Evolutionary conservation across 2,329 filamentous ascomycete genomes (phyloP).

Genomic region (Fusarium neocosmosporiellum): DNA sequence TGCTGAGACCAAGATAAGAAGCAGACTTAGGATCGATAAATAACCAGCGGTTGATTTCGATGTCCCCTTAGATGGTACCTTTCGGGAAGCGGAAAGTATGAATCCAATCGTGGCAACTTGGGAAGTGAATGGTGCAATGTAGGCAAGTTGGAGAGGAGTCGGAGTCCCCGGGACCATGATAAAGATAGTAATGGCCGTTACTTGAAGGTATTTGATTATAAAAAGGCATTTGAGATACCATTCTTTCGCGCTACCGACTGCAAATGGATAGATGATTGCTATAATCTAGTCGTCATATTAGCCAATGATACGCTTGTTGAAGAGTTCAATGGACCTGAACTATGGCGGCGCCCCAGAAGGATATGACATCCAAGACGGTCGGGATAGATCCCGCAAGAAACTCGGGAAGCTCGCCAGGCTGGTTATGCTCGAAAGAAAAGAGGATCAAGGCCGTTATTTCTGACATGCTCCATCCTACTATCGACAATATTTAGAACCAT

Average conservation of each 20-base stretch:
- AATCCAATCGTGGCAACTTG: conserved; percentile 1
- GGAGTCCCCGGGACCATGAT: background rate
- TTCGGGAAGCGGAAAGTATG: background rate
- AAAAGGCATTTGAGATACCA: background rate
- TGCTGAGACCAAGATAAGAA: conserved; percentile 1
- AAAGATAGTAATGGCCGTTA: background rate
- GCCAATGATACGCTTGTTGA: background rate
- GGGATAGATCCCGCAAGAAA: background rate
- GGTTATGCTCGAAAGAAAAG: background rate
- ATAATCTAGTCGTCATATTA: background rate
- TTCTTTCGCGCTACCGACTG: background rate
- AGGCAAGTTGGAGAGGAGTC: background rate
- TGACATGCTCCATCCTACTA: background rate
- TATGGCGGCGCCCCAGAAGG: conserved; percentile 3
- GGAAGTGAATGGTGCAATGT: conserved; percentile 4
- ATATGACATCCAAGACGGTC: background rate
- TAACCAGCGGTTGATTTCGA: background rate
- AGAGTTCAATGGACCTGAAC: background rate
- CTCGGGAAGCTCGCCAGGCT: background rate
- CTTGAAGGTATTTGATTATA: background rate
- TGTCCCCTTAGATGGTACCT: background rate
- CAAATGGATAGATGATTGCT: conserved; percentile 3
- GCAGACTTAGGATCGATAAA: background rate
- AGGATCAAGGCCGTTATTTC: background rate
- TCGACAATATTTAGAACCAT: background rate